Evolutionary conservation across 495 filamentous ascomycete genomes (phyloP).

Genomic region (Lepraria neglecta): DNA sequence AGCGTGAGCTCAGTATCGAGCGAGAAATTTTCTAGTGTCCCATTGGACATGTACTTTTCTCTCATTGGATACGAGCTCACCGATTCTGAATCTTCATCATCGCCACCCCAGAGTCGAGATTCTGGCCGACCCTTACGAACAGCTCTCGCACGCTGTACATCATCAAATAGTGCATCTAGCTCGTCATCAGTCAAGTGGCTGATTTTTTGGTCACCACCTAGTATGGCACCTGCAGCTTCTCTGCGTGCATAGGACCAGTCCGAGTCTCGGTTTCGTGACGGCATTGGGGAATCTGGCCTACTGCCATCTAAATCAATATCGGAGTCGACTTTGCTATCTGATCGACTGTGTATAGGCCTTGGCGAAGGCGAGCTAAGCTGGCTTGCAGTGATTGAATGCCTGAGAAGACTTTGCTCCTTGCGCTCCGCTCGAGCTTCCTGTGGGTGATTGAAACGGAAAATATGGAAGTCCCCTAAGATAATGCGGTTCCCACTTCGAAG

Average conservation of each 20-base stretch:
- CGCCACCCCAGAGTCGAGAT: slow-evolving; percentile 44
- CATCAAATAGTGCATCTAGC: slow-evolving; percentile 88
- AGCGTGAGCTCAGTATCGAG: slow-evolving; percentile 90
- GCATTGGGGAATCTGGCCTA: slow-evolving; percentile 73
- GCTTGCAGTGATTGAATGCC: slow-evolving; percentile 80
- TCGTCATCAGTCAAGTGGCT: slow-evolving; percentile 86
- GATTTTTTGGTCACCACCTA: slow-evolving; percentile 90
- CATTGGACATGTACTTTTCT: slow-evolving; percentile 95
- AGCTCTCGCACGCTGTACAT: slow-evolving; percentile 82
- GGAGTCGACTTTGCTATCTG: slow-evolving; percentile 63
- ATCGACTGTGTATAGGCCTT: slow-evolving; percentile 69
- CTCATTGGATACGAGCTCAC: slow-evolving; percentile 78
- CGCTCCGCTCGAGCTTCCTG: slow-evolving; percentile 91
- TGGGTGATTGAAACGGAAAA: slow-evolving; percentile 97
- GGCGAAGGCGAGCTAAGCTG: slow-evolving; percentile 69
- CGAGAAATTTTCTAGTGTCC: slow-evolving; percentile 94
- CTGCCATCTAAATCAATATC: slow-evolving; percentile 64
- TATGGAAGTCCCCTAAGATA: slow-evolving; percentile 97
- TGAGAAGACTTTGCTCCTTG: slow-evolving; percentile 78
- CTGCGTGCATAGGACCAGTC: slow-evolving; percentile 94
- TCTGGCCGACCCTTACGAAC: slow-evolving; percentile 64
- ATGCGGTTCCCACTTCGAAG: slow-evolving; percentile 89
- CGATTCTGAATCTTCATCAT: slow-evolving; percentile 87
- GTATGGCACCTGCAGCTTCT: slow-evolving; percentile 83
- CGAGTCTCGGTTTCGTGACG: slow-evolving; percentile 66